A percentile compares a stretch with the other conserved stretches of the same genome.
Conservation (phyloP, 495 filamentous ascomycete species). For the Aspergillus ostianus region DNA sequence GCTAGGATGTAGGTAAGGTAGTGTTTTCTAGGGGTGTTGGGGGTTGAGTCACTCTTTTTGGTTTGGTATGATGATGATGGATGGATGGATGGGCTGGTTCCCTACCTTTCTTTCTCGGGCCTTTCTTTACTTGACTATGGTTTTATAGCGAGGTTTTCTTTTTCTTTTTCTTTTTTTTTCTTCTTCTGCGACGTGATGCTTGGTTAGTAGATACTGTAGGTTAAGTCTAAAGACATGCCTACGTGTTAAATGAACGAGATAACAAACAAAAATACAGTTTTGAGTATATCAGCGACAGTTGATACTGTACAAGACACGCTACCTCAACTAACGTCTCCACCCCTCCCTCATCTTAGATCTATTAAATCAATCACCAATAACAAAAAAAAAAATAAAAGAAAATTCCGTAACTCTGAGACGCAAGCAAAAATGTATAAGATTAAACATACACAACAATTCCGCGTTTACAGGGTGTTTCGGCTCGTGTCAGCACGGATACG, state of each 20-base stretch:
- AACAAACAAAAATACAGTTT: conserved; percentile 26
- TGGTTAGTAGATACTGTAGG: background rate
- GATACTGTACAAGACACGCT: conserved; percentile 37
- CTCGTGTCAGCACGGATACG: conserved; percentile 86
- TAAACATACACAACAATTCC: conserved; percentile 2
- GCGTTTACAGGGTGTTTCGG: conserved; percentile 56
- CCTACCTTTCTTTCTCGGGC: background rate
- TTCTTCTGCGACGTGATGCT: background rate
- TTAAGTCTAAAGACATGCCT: no score
- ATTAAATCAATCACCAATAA: conserved; percentile 26
- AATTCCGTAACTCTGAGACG: conserved; percentile 19
- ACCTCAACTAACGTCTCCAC: conserved; percentile 12
- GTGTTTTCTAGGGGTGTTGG: no score
- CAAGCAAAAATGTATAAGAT: conserved; percentile 12
- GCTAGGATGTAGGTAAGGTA: no score
- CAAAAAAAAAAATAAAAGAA: conserved; percentile 17
- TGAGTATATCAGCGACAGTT: conserved; percentile 33
- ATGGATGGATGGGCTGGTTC: background rate
- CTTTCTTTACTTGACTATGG: no score
- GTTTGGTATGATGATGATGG: background rate
- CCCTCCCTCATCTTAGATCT: conserved; percentile 25
- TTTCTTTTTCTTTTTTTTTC: conserved; percentile 1
- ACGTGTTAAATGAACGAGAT: background rate
- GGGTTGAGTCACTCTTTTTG: background rate
- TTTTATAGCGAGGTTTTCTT: background rate